A percentile compares a stretch with the other conserved stretches of the same genome.
Conservation (phyloP, 73 alveolate species). For the Urostyla sp. region DNA sequence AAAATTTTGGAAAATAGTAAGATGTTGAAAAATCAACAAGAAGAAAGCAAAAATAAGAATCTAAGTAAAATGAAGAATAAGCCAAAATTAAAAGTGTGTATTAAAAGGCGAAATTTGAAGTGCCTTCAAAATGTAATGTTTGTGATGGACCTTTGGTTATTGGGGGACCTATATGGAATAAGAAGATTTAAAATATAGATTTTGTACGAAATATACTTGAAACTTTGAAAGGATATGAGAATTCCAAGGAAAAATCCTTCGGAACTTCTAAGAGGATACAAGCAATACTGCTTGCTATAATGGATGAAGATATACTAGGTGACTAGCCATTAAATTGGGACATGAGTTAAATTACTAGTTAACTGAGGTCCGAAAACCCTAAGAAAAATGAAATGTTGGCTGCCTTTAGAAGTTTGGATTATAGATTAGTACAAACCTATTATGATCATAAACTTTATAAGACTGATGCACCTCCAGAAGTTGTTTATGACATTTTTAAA, state of each 20-base stretch:
- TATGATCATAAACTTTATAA: constrained; percentile 84
- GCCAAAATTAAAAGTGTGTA: neutral
- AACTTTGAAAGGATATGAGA: constrained; percentile 47
- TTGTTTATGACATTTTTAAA: constrained; percentile 88
- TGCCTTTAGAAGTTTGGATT: constrained; percentile 84
- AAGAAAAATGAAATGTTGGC: constrained; percentile 79
- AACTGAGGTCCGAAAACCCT: constrained; percentile 38
- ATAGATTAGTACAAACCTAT: constrained; percentile 82
- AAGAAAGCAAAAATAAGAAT: neutral
- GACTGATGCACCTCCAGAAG: constrained; percentile 91
- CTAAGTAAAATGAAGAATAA: neutral
- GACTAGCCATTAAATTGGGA: constrained; percentile 59
- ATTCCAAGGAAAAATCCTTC: constrained; percentile 51
- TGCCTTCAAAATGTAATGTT: constrained; percentile 70
- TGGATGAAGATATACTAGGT: constrained; percentile 70
- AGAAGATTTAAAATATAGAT: constrained; percentile 79
- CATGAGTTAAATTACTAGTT: constrained; percentile 59
- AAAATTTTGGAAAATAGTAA: constrained; percentile 81
- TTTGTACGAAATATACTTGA: constrained; percentile 75
- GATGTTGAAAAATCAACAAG: constrained; percentile 8
- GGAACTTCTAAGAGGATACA: constrained; percentile 81
- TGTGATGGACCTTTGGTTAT: constrained; percentile 85
- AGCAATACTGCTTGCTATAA: constrained; percentile 74
- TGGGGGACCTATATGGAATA: constrained; percentile 92
- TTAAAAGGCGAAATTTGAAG: constrained; percentile 11